Evolutionary conservation across 176 grass and related monocot species (phyloP), one percentile per base, ranked within the genome.

Genomic region (Otatea glauca): DNA sequence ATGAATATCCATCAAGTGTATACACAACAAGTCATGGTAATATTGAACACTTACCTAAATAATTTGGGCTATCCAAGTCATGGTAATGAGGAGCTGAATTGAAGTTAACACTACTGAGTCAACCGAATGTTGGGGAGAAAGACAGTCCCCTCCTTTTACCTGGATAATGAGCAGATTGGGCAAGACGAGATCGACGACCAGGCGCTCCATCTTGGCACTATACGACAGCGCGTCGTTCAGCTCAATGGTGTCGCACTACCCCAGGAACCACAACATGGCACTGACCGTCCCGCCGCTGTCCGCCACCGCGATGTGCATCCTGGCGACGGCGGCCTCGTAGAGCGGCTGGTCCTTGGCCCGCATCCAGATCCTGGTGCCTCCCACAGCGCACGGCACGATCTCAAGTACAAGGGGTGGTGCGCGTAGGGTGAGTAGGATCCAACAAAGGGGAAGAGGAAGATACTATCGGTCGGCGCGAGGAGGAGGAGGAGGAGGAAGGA

Each of bases 201-300:
- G 29, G 29, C 29, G 29, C 29, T 29, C 29, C 29, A 29, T 29
- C 62, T 87, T 91, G 51, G 23, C 80, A 13, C 72, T 73, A 63
- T 98, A 95, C 7, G 91, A 73, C 3, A 44, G 87, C 4, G 96
- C 96, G 68, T 98, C 93, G 45, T 85, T 85, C 2, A 66, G 65
- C 59, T 72, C 65, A 60, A 95, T 67, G 58, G 96, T 98, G 69
- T 98, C 93, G 55, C 91, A 95, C 91, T 98, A 91, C 76, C 95
- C 96, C 86, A 95, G 96, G 85, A 90, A 95, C 96, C 96, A 98
- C 20, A 98, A 67, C 66, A 98, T 85, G 49, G 89, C 93, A 55
- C 64, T 1, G 1, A 29, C 29, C 29, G 29, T 29, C 29, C 29
- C 29, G 1, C 29, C 29, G 1, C 29, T 29, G 54, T 58, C 70